Percentiles rank a stretch among this genome's conserved stretches.
phyloP scores from a whole-genome alignment of 805 yeast genomes.

The Wickerhamiella qilinensis region DNA sequence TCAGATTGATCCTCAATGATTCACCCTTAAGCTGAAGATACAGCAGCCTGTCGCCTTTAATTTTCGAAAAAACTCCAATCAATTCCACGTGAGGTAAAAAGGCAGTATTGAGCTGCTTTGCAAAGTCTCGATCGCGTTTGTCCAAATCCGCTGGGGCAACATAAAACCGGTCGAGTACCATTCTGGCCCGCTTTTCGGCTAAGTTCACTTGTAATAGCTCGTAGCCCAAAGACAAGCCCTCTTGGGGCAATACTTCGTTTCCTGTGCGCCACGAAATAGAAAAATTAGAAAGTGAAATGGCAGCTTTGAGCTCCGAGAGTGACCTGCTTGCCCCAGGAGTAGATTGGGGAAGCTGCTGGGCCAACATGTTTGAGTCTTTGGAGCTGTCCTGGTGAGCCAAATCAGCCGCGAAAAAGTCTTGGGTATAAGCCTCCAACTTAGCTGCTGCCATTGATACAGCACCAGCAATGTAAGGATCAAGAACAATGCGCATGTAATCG shows the following conservation, averaged over 20 bases:
- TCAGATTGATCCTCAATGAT: slow-evolving; percentile 14
- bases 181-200: slow-evolving; percentile 45
- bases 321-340: background rate
- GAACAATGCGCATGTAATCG: slow-evolving; percentile 1
- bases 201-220: slow-evolving; percentile 54
- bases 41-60: slow-evolving; percentile 6
- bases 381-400: background rate
- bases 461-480: slow-evolving; percentile 4
- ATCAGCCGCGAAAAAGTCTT: background rate
- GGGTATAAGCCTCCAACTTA: background rate
- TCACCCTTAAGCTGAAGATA: slow-evolving; percentile 15
- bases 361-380: background rate
- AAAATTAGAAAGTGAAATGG: slow-evolving; percentile 27
- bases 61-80: slow-evolving; percentile 5
- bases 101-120: slow-evolving; percentile 14
- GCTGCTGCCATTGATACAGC: background rate
- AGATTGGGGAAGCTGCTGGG: background rate
- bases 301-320: slow-evolving; percentile 1
- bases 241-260: slow-evolving; percentile 18
- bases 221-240: slow-evolving; percentile 70
- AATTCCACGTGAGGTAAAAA: slow-evolving; percentile 17
- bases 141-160: slow-evolving; percentile 33
- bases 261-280: slow-evolving; percentile 56
- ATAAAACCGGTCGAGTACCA: slow-evolving; percentile 53
- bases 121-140: slow-evolving; percentile 26